These are phyloP conservation scores for Leccinellum albellum DNA, from an alignment of 768 basidiomycete species.

Conservation along the genomic window DNA sequence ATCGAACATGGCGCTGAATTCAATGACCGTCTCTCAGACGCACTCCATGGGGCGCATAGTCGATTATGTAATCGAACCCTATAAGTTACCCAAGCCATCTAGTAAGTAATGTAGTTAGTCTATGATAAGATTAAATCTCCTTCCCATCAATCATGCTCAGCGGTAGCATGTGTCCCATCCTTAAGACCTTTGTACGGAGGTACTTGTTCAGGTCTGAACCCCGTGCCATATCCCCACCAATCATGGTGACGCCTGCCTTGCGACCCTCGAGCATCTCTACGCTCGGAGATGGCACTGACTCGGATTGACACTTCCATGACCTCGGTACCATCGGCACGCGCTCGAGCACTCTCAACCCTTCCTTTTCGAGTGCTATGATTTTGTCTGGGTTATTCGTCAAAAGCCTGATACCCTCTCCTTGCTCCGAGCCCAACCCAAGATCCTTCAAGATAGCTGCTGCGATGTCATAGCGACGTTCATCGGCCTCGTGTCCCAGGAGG, in stretches of 20 bases:
- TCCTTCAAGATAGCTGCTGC: constrained; percentile 89
- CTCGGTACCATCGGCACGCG: constrained; percentile 93
- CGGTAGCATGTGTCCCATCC: constrained; percentile 94
- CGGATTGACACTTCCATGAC: constrained; percentile 57
- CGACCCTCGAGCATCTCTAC: constrained; percentile 28
- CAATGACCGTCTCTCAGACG: background rate
- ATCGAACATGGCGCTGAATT: constrained; percentile 54
- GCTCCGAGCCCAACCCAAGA: constrained; percentile 64
- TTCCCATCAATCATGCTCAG: constrained; percentile 28
- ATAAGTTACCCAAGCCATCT: background rate
- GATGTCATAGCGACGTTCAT: constrained; percentile 89
- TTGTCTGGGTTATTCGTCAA: constrained; percentile 99
- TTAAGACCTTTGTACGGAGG: constrained; percentile 89
- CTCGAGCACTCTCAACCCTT: constrained; percentile 76
- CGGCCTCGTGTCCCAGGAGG: constrained; percentile 90
- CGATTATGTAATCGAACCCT: constrained; percentile 16
- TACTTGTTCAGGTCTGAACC: constrained; percentile 93
- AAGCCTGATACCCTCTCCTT: constrained; percentile 61
- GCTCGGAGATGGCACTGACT: background rate
- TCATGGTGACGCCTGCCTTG: constrained; percentile 67
- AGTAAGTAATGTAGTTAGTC: too few species aligned
- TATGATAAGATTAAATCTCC: background rate
- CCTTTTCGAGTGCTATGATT: constrained; percentile 78
- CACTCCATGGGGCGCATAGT: background rate
- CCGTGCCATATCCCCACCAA: constrained; percentile 71